Conservation (phyloP, 192 early-diverging fungal species). For the Coemansia sp. region DNA sequence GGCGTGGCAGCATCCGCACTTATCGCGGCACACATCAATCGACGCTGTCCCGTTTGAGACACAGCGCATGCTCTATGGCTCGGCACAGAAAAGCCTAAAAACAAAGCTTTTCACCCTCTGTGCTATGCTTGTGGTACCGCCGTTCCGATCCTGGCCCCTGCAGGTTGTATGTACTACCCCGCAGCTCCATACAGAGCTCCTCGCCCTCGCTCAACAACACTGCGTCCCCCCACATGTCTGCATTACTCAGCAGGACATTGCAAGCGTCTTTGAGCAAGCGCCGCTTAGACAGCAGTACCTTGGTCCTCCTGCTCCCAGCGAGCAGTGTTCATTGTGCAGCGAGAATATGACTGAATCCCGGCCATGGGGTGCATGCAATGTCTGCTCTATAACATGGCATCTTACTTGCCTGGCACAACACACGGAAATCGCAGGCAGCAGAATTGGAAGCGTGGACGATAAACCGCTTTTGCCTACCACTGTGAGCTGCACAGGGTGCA, state of each 20-base stretch:
- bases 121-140: conserved; percentile 34
- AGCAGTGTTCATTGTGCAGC: conserved; percentile 30
- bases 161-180: conserved; percentile 22
- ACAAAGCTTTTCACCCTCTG: conserved; percentile 43
- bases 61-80: conserved; percentile 31
- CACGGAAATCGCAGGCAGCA: not conserved
- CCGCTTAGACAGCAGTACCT: conserved; percentile 13
- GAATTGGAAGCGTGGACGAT: not conserved
- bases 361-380: conserved; percentile 35
- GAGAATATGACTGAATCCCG: conserved; percentile 15
- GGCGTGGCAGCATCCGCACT: conserved; percentile 54
- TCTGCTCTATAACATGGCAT: conserved; percentile 38
- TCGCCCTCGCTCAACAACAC: conserved; percentile 8
- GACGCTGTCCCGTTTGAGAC: conserved; percentile 21
- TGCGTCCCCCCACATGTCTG: conserved; percentile 20
- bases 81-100: conserved; percentile 34
- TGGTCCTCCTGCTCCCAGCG: conserved; percentile 33
- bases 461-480: conserved; percentile 29
- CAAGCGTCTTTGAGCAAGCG: conserved; percentile 18
- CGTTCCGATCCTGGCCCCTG: conserved; percentile 46
- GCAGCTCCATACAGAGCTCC: conserved; percentile 18
- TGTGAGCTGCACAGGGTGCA: conserved; percentile 22
- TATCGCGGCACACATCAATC: conserved; percentile 37
- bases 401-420: conserved; percentile 32
- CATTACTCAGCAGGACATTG: conserved; percentile 18